These are phyloP conservation scores for Tuber aestivum DNA, from an alignment of 495 filamentous ascomycete genomes.

Conservation along the genomic window DNA sequence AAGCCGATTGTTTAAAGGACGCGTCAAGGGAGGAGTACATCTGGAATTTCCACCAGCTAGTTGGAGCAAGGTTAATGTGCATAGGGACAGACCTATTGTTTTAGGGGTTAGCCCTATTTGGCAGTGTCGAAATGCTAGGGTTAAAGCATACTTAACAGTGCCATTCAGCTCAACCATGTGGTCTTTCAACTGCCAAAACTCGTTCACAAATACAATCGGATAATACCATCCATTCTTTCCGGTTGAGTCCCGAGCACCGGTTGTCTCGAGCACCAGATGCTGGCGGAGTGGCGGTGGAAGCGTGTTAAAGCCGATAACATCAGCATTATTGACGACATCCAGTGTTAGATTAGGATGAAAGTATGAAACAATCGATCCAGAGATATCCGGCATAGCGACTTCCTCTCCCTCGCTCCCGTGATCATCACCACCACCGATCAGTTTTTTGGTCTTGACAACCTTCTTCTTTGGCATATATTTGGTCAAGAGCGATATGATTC, in stretches of 20 bases:
- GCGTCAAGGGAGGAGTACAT: constrained; percentile 77
- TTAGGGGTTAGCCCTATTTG: constrained; percentile 2
- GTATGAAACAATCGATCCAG: constrained; percentile 69
- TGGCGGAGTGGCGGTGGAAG: constrained; percentile 69
- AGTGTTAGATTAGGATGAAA: constrained; percentile 95
- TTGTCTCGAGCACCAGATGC: constrained; percentile 69
- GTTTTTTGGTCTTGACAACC: constrained; percentile 77
- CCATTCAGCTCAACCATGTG: constrained; percentile 91
- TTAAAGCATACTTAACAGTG: constrained; percentile 61
- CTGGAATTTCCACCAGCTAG: constrained; percentile 86
- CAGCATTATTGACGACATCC: constrained; percentile 76
- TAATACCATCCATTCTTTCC: constrained; percentile 97
- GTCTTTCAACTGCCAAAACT: constrained; percentile 88
- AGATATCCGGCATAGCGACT: constrained; percentile 44
- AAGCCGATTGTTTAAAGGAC: constrained; percentile 71
- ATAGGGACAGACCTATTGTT: constrained; percentile 56
- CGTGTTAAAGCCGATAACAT: constrained; percentile 57
- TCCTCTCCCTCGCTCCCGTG: constrained; percentile 47
- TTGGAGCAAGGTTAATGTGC: constrained; percentile 74
- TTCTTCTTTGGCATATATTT: constrained; percentile 91
- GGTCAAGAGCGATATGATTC: constrained; percentile 78
- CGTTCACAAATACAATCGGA: constrained; percentile 84
- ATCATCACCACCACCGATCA: constrained; percentile 56
- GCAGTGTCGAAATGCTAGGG: not conserved
- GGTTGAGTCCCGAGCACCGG: constrained; percentile 64